Base-by-base conservation (phyloP, 179 eudicot species). In the Spergularia azorica region DNA sequence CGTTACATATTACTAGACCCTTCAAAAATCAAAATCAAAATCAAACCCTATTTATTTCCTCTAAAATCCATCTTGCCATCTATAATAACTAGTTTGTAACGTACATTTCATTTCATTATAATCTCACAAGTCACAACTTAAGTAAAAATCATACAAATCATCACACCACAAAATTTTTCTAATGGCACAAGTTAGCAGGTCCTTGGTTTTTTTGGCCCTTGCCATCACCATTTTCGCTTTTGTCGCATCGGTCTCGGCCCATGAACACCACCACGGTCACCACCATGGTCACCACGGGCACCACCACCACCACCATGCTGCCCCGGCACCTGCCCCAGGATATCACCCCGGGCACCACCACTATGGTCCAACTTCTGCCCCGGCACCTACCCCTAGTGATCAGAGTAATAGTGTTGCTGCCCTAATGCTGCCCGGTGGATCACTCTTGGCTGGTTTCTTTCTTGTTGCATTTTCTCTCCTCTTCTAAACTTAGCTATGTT, bases 401-500 rank as follows among this genome's bases (percentile, higher is more conserved):
- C 65, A 62, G 26, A 9, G 50, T 46, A 11, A 32, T 21, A 62
- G 21, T 62, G 17, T 6, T 50, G 73, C 62, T 57, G 18, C 21
- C 18, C 20, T 32, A 52, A 52, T 20, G 43, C 20, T 70, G 60
- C 41, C 41, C 9, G 38, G 50, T 46, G 50, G 56, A 16, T 2
- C 16, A 1, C 26, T 54, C 46, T 26, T 70, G 9, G 15, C 56
- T 70, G 14, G 17, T 26, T 55, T 70, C 6, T 26, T 21, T 70
- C 46, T 70, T 55, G 38, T 32, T 70, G 61, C 16, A 70, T 2
- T 70, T 70, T 52, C 73, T 70, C 58, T 70, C 9, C 13, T 52
- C 50, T 46, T 46, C 9, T 46, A 9, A 46, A 46, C 50, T 46
- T 36, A 36, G 39, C 39, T 36, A 2, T 36, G 39, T 36, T 36